A percentile compares a stretch with the other conserved stretches of the same genome.
Conservation (phyloP, 495 filamentous ascomycete species). For the Aspergillus hancockii region DNA sequence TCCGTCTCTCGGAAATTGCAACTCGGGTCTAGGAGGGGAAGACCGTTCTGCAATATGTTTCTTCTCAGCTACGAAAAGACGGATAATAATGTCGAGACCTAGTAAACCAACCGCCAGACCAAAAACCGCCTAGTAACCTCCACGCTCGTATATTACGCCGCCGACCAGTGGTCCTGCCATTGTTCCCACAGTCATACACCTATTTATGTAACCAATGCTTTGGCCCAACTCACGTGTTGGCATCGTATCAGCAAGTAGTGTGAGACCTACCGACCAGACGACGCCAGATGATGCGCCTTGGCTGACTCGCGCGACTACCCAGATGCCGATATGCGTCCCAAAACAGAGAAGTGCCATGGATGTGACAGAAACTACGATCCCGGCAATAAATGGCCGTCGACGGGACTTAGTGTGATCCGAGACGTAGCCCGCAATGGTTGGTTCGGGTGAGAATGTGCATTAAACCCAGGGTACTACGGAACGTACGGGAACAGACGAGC, state of each 20-base stretch:
- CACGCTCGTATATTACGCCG: conserved; percentile 69
- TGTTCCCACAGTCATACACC: conserved; percentile 65
- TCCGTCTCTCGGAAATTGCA: too few species aligned
- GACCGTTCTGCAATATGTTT: conserved; percentile 63
- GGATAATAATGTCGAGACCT: conserved; percentile 65
- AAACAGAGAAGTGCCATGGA: conserved; percentile 73
- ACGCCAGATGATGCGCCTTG: conserved; percentile 75
- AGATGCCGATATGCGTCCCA: conserved; percentile 61
- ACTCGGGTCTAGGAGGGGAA: too few species aligned
- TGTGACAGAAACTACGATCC: conserved; percentile 64
- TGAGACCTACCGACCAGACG: conserved; percentile 72
- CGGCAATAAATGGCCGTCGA: conserved; percentile 65
- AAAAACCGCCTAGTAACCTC: conserved; percentile 73
- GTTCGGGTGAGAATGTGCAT: not conserved
- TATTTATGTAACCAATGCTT: conserved; percentile 69
- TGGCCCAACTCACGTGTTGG: conserved; percentile 63
- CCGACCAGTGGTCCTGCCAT: conserved; percentile 74
- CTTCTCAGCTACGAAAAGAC: conserved; percentile 71
- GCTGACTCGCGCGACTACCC: conserved; percentile 67
- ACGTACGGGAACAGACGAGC: conserved; percentile 55
- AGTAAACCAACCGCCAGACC: conserved; percentile 70
- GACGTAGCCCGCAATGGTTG: conserved; percentile 43
- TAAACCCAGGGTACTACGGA: too few species aligned
- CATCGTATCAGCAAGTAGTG: conserved; percentile 77
- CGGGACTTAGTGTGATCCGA: conserved; percentile 67